Evolutionary conservation across 371 early-diverging fungal genomes (phyloP).

Genomic region (Coemansia sp.): DNA sequence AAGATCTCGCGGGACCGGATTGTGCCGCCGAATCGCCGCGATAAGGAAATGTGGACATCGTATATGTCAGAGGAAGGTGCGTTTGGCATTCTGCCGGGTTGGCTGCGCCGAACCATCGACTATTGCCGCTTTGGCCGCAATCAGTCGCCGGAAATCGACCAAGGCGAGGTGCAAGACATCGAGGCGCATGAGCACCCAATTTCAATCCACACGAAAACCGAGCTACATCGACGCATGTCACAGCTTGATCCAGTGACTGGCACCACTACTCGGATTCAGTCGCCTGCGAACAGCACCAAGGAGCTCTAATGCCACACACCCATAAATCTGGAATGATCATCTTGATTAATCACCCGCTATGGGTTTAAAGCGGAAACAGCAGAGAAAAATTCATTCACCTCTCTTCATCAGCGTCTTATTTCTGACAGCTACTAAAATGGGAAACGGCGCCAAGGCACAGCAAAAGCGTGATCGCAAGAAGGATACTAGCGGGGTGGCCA

Average conservation of each 20-base stretch:
- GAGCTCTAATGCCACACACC: too few relatives aligned
- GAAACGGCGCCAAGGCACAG: slow-evolving; percentile 40
- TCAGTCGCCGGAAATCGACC: too few relatives aligned
- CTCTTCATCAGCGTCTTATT: too few relatives aligned
- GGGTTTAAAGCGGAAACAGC: too few relatives aligned
- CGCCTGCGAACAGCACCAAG: too few relatives aligned
- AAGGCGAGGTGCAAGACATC: background rate
- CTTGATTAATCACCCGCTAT: too few relatives aligned
- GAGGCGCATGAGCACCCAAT: background rate
- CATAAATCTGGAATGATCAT: too few relatives aligned
- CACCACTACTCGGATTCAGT: too few relatives aligned
- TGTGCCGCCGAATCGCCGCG: slow-evolving; percentile 26
- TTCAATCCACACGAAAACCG: background rate
- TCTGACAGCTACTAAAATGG: background rate
- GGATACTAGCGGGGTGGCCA: slow-evolving; percentile 56
- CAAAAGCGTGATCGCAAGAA: slow-evolving; percentile 66
- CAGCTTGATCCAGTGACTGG: background rate
- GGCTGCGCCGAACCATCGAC: slow-evolving; percentile 5
- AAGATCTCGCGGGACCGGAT: slow-evolving; percentile 54
- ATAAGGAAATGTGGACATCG: slow-evolving; percentile 30
- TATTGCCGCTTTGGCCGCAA: slow-evolving; percentile 1
- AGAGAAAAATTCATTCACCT: too few relatives aligned
- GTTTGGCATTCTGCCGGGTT: background rate
- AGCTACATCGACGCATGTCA: background rate
- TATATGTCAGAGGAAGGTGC: slow-evolving; percentile 28